phyloP scores from a whole-genome alignment of 73 alveolate genomes.

The Halteria grandinella region DNA sequence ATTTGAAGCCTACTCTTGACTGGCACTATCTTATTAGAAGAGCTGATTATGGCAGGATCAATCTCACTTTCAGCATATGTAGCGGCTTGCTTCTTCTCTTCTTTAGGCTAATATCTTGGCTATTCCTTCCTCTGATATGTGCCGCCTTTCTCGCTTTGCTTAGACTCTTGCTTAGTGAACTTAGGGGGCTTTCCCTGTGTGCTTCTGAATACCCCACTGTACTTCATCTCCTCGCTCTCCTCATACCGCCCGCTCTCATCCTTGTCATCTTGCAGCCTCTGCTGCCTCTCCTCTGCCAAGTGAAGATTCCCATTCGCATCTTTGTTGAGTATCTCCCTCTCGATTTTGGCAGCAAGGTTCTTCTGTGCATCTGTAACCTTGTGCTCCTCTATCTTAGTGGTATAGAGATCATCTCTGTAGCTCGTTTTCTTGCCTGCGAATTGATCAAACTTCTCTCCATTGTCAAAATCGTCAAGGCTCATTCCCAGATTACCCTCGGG shows the following conservation, averaged over 20 bases:
- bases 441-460: not conserved
- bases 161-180: too few species aligned
- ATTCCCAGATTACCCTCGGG: too few species aligned
- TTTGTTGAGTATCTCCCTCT: constrained; percentile 1
- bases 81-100: too few species aligned
- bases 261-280: not conserved
- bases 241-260: constrained; percentile 1
- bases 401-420: not conserved
- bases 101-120: too few species aligned
- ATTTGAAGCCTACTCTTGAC: too few species aligned
- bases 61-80: too few species aligned
- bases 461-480: not conserved
- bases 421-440: constrained; percentile 6
- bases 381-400: not conserved
- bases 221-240: constrained; percentile 2
- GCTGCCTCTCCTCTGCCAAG: constrained; percentile 2
- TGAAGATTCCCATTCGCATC: not conserved
- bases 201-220: constrained; percentile 11
- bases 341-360: not conserved
- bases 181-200: too few species aligned
- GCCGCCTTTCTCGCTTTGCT: too few species aligned
- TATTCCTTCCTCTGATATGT: too few species aligned
- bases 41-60: too few species aligned
- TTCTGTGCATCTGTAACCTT: not conserved
- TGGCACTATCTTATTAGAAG: too few species aligned